Percentiles rank a stretch among this genome's conserved stretches.
Evolutionary conservation across 2,329 filamentous ascomycete genomes (phyloP).

Genomic region (Cercospora sp.): DNA sequence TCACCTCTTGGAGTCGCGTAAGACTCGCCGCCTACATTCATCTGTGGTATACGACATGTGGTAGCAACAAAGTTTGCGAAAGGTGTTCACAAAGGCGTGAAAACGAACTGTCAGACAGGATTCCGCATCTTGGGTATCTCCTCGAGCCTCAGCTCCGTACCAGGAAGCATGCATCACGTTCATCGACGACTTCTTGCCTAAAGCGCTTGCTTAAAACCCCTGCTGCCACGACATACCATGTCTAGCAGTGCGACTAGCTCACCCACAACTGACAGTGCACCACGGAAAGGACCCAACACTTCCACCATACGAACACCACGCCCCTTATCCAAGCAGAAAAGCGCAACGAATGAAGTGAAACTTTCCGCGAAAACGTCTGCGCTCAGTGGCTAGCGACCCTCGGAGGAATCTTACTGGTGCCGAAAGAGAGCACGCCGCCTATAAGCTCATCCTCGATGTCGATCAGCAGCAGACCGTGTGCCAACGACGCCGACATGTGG

Average conservation of each 20-base stretch:
- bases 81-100: not conserved
- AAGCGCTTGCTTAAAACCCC: not conserved
- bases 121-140: not conserved
- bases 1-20: constrained; percentile 5
- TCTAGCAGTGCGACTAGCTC: constrained; percentile 11
- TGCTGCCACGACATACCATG: constrained; percentile 9
- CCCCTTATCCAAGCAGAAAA: not conserved
- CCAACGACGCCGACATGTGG: constrained; percentile 2
- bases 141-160: not conserved
- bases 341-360: not conserved
- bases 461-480: not conserved
- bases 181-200: not conserved
- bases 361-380: not conserved
- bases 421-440: not conserved
- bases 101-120: not conserved
- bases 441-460: constrained; percentile 3
- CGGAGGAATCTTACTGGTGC: constrained; percentile 1
- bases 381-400: not conserved
- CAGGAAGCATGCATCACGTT: not conserved
- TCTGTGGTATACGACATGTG: not conserved
- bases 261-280: not conserved
- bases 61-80: not conserved
- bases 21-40: not conserved
- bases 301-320: not conserved
- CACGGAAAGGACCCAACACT: not conserved